These are phyloP conservation scores for Auriscalpium orientale DNA, from an alignment of 768 basidiomycete genomes.

Conservation along the genomic window DNA sequence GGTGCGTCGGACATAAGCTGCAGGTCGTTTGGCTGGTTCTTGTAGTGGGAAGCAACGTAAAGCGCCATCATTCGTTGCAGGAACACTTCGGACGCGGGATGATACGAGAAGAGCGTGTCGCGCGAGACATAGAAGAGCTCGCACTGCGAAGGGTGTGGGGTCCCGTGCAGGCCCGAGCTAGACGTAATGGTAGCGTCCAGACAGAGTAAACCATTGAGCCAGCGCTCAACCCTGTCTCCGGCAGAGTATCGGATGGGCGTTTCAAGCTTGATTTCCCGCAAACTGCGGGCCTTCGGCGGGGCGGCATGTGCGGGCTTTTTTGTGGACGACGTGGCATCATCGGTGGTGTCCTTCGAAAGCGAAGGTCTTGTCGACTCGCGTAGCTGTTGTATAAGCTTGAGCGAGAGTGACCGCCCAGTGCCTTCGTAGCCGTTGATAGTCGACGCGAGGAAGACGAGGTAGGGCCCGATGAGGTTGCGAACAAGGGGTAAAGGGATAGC, in stretches of 20 bases:
- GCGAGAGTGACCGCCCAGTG: slow-evolving; percentile 94
- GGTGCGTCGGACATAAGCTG: slow-evolving; percentile 96
- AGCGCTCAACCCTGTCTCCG: slow-evolving; percentile 87
- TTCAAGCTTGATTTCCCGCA: slow-evolving; percentile 91
- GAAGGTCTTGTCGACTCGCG: slow-evolving; percentile 85
- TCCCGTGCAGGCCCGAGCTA: slow-evolving; percentile 56
- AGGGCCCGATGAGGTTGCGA: slow-evolving; percentile 87
- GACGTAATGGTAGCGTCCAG: slow-evolving; percentile 73
- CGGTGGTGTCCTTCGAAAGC: slow-evolving; percentile 52
- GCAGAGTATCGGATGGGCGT: slow-evolving; percentile 89
- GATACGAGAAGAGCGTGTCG: slow-evolving; percentile 94
- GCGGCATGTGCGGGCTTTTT: slow-evolving; percentile 51
- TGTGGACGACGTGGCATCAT: slow-evolving; percentile 37
- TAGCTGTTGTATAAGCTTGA: slow-evolving; percentile 95
- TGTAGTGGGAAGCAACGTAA: slow-evolving; percentile 97
- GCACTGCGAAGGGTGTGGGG: slow-evolving; percentile 89
- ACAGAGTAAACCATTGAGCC: slow-evolving; percentile 88
- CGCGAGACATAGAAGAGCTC: slow-evolving; percentile 93
- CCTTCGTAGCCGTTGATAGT: slow-evolving; percentile 99
- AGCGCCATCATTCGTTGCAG: slow-evolving; percentile 97
- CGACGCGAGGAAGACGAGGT: slow-evolving; percentile 98
- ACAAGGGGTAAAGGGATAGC: slow-evolving; percentile 97
- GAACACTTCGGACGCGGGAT: slow-evolving; percentile 96
- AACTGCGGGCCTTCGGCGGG: slow-evolving; percentile 59
- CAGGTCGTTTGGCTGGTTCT: slow-evolving; percentile 98